phyloP scores from a whole-genome alignment of 2,329 filamentous ascomycete species.

The Epichloe gansuensis region DNA sequence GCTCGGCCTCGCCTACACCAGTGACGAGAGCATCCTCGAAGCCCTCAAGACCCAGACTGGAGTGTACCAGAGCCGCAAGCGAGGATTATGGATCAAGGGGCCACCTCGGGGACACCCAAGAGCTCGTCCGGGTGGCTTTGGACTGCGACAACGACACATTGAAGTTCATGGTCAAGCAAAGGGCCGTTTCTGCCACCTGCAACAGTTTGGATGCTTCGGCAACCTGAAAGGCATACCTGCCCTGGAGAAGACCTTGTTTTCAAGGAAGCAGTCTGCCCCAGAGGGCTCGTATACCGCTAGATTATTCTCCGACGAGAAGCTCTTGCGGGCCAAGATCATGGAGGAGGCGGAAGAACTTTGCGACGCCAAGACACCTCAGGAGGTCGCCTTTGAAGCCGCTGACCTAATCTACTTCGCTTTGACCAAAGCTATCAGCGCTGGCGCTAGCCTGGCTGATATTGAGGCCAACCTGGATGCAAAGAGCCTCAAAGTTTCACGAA shows the following conservation, averaged over 20 bases:
- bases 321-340: constrained; percentile 92
- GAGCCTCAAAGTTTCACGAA: constrained; percentile 86
- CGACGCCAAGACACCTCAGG: constrained; percentile 66
- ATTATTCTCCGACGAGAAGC: constrained; percentile 81
- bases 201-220: constrained; percentile 87
- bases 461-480: constrained; percentile 89
- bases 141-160: constrained; percentile 94
- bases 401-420: constrained; percentile 94
- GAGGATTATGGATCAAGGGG: constrained; percentile 93
- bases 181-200: constrained; percentile 87
- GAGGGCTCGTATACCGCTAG: constrained; percentile 87
- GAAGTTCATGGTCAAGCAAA: constrained; percentile 79
- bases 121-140: constrained; percentile 70
- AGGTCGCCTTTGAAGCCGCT: constrained; percentile 87
- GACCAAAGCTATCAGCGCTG: constrained; percentile 75
- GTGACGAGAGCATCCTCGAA: constrained; percentile 76
- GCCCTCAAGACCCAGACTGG: constrained; percentile 67
- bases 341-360: constrained; percentile 95
- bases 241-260: constrained; percentile 75
- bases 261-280: constrained; percentile 71
- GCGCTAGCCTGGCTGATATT: constrained; percentile 77
- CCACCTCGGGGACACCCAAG: constrained; percentile 85
- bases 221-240: constrained; percentile 68
- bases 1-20: constrained; percentile 88
- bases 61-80: constrained; percentile 92